A percentile compares a stretch with the other conserved stretches of the same genome.
Conservation (phyloP, 192 early-diverging fungal species). For the Glomus cerebriforme region DNA sequence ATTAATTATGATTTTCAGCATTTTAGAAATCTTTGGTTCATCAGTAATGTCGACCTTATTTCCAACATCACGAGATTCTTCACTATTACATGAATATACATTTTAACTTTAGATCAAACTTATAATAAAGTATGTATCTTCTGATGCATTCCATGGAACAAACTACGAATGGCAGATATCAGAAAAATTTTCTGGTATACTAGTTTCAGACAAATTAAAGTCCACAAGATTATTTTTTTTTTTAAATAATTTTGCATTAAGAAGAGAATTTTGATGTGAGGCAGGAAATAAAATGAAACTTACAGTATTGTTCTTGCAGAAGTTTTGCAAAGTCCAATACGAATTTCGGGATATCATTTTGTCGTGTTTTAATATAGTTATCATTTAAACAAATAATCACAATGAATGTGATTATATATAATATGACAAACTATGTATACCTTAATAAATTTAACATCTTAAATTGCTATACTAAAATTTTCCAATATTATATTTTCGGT, state of each 20-base stretch:
- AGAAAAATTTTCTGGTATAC: slow-evolving; percentile 19
- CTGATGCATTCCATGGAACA: slow-evolving; percentile 17
- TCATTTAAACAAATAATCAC: slow-evolving; percentile 15
- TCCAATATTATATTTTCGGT: neutral
- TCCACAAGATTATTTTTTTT: slow-evolving; percentile 9
- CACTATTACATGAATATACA: slow-evolving; percentile 10
- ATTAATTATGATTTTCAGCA: slow-evolving; percentile 25
- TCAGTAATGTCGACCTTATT: slow-evolving; percentile 16
- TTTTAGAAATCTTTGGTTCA: slow-evolving; percentile 19
- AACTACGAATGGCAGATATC: neutral
- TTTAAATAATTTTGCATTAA: slow-evolving; percentile 4
- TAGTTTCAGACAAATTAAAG: slow-evolving; percentile 18
- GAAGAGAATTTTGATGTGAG: slow-evolving; percentile 21
- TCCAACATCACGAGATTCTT: slow-evolving; percentile 4
- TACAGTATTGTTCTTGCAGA: slow-evolving; percentile 19
- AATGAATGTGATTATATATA: neutral
- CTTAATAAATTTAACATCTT: slow-evolving; percentile 12
- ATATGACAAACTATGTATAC: slow-evolving; percentile 12
- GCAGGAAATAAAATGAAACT: slow-evolving; percentile 1
- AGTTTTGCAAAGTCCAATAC: slow-evolving; percentile 14
- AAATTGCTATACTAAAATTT: slow-evolving; percentile 20
- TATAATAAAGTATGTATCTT: slow-evolving; percentile 7
- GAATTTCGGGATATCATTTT: slow-evolving; percentile 13
- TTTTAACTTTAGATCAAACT: neutral
- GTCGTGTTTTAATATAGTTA: slow-evolving; percentile 12